These are phyloP conservation scores for Pharus latifolius DNA, from an alignment of 176 grass and related monocot species.

Conservation along the genomic window DNA sequence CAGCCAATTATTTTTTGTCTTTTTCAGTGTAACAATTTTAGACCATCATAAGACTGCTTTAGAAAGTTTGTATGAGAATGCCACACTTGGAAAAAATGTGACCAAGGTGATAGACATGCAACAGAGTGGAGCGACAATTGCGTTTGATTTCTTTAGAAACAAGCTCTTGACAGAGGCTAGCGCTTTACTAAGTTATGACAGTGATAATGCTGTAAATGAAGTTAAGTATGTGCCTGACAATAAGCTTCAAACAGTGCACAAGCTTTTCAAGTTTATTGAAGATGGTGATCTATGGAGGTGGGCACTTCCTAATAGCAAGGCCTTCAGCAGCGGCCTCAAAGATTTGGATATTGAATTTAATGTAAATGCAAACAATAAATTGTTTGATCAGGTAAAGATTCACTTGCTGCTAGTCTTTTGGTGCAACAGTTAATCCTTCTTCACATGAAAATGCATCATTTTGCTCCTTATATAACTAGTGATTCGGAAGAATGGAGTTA, in stretches of 20 bases:
- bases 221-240: conserved; percentile 40
- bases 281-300: conserved; percentile 88
- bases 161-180: conserved; percentile 34
- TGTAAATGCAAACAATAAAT: conserved; percentile 47
- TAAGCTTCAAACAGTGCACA: conserved; percentile 55
- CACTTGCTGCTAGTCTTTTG: not conserved
- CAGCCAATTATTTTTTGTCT: not conserved
- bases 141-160: conserved; percentile 77
- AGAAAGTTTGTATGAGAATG: conserved; percentile 48
- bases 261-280: conserved; percentile 81
- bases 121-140: conserved; percentile 84
- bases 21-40: conserved; percentile 69
- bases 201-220: not conserved
- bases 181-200: conserved; percentile 10
- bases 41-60: conserved; percentile 96
- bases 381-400: conserved; percentile 68
- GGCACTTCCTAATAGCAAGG: conserved; percentile 67
- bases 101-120: conserved; percentile 88
- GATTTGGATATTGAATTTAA: conserved; percentile 77
- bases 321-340: conserved; percentile 79
- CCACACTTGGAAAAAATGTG: conserved; percentile 52
- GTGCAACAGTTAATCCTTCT: not conserved
- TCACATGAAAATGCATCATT: not conserved
- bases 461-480: not conserved
- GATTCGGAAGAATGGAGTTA: not conserved